Conservation (phyloP, 1,284 basidiomycete genomes). For the Fomitopsis pinicola region DNA sequence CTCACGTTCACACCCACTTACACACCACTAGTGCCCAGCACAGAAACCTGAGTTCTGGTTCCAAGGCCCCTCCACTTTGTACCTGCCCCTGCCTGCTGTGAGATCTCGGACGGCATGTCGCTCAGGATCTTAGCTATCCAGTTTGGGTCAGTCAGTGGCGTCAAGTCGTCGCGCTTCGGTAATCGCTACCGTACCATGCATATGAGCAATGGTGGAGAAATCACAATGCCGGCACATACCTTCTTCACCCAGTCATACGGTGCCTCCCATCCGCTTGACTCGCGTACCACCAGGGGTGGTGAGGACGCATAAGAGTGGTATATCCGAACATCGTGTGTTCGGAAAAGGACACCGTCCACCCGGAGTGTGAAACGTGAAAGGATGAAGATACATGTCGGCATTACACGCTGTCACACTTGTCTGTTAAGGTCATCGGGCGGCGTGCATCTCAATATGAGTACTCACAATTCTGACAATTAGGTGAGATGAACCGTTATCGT, state of each 20-base stretch:
- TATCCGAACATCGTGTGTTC: slow-evolving; percentile 85
- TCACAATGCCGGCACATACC: slow-evolving; percentile 40
- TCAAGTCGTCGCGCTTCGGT: slow-evolving; percentile 80
- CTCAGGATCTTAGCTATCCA: slow-evolving; percentile 81
- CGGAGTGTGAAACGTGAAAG: slow-evolving; percentile 90
- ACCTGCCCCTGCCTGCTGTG: slow-evolving; percentile 57
- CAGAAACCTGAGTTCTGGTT: slow-evolving; percentile 39
- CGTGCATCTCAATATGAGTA: slow-evolving; percentile 15
- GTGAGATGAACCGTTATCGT: slow-evolving; percentile 88
- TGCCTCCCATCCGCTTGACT: slow-evolving; percentile 88
- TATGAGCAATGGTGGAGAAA: not conserved
- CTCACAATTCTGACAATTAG: slow-evolving; percentile 83
- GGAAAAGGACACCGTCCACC: slow-evolving; percentile 94
- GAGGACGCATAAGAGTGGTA: slow-evolving; percentile 77
- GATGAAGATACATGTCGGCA: slow-evolving; percentile 95
- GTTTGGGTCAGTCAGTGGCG: slow-evolving; percentile 84
- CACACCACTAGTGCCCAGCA: not conserved
- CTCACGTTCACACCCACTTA: not conserved
- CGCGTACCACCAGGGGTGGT: slow-evolving; percentile 69
- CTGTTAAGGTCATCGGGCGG: not conserved
- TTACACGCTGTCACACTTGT: slow-evolving; percentile 69
- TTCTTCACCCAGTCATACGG: slow-evolving; percentile 78
- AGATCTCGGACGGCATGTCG: slow-evolving; percentile 54
- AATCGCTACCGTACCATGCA: slow-evolving; percentile 48
- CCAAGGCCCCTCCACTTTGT: slow-evolving; percentile 81